Evolutionary conservation across 108 stramenopile species (phyloP).

Genomic region (Nitzschia inconspicua): DNA sequence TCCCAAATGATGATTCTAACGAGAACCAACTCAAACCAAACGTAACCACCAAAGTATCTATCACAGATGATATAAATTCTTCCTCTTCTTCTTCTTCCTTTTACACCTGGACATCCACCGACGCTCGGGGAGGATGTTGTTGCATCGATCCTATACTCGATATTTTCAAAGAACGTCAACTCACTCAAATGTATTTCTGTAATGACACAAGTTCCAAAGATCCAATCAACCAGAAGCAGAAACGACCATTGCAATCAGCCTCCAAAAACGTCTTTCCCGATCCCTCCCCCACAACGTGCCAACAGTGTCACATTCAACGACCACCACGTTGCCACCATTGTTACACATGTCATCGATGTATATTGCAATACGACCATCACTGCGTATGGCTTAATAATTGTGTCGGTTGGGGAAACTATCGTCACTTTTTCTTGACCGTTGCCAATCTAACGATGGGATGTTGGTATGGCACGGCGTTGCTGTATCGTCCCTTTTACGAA

Average conservation of each 20-base stretch:
- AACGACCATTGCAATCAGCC: neutral
- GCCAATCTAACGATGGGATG: slow-evolving; percentile 61
- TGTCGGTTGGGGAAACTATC: slow-evolving; percentile 87
- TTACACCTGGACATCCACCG: slow-evolving; percentile 22
- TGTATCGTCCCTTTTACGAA: slow-evolving; percentile 46
- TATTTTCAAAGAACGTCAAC: slow-evolving; percentile 16
- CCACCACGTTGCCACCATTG: slow-evolving; percentile 86
- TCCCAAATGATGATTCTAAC: neutral
- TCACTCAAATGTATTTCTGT: slow-evolving; percentile 22
- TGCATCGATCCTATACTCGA: slow-evolving; percentile 14
- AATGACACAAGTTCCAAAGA: neutral
- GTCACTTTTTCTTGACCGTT: slow-evolving; percentile 62
- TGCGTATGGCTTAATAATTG: slow-evolving; percentile 98
- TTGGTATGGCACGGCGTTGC: slow-evolving; percentile 55
- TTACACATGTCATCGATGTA: slow-evolving; percentile 59
- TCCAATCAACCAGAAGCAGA: neutral
- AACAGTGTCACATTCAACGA: slow-evolving; percentile 51
- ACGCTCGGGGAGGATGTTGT: slow-evolving; percentile 47
- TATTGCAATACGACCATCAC: slow-evolving; percentile 92
- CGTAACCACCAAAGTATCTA: too few species aligned
- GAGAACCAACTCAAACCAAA: too few species aligned
- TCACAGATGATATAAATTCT: neutral
- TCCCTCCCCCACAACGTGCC: slow-evolving; percentile 42
- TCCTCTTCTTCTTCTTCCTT: too few species aligned
- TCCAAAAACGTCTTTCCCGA: slow-evolving; percentile 26